Evolutionary conservation across 2,329 filamentous ascomycete genomes (phyloP), one percentile per base, ranked within the genome.

Genomic region (Phaeosphaeria sp.): DNA sequence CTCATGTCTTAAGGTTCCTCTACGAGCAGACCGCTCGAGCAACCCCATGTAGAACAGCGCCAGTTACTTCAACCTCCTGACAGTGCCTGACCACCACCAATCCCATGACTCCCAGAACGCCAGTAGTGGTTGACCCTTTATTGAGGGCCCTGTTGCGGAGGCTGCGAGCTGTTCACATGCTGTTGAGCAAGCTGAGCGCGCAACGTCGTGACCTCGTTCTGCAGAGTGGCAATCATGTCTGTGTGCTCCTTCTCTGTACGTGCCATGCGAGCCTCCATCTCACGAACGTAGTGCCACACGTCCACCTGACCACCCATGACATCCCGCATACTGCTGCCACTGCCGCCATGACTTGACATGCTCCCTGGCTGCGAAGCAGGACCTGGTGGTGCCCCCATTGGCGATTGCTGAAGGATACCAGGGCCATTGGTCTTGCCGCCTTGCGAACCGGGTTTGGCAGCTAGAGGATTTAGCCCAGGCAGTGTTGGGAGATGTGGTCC

Each of bases 251-350:
- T 79, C 56, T 80, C 77, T 75, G 80, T 81, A 23, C 77, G 67
- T 18, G 74, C 72, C 72, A 83, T 79, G 18, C 78, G 74, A 33
- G 69, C 84, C 69, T 94, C 90, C 50, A 94, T 80, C 18, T 83
- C 84, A 55, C 91, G 87, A 33, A 93, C 85, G 68, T 92, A 92
- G 3, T 83, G 79, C 89, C 89, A 92, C 9, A 93, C 80, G 43
- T 87, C 88, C 25, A 72, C 59, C 15, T 72, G 67, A 25, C 61
- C 87, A 79, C 52, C 86, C 73, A 92, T 89, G 59, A 92, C 82
- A 66, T 91, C 92, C 60, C 85, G 86, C 63, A 86, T 86, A 68
- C 86, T 88, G 58, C 85, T 85, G 17, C 80, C 83, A 49, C 84
- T 86, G 50, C 83, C 85, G 20, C 84, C 82, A 69, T 89, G 83